A percentile compares a stretch with the other conserved stretches of the same genome.
These are phyloP conservation scores for Fraxinus pennsylvanica DNA, from an alignment of 257 asterid species.

Conservation along the genomic window DNA sequence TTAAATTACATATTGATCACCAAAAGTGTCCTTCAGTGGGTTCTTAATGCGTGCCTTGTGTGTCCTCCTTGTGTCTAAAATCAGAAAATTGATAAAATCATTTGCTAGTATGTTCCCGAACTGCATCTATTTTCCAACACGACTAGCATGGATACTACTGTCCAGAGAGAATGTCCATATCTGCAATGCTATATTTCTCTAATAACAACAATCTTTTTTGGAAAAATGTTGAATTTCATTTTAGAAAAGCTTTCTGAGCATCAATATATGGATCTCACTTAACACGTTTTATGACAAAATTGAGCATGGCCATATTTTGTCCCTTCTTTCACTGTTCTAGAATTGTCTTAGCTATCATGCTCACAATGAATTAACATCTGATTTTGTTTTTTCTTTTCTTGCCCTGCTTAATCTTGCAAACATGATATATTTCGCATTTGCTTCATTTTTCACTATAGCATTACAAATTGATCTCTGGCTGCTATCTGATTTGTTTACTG, in stretches of 20 bases:
- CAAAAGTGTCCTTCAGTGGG: neutral
- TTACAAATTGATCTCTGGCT: neutral
- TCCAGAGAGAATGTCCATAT: neutral
- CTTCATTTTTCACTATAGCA: neutral
- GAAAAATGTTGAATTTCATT: neutral
- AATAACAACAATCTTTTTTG: neutral
- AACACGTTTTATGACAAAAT: neutral
- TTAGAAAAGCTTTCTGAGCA: neutral
- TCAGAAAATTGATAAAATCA: neutral
- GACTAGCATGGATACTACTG: neutral
- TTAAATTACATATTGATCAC: neutral
- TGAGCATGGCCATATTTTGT: conserved; percentile 1
- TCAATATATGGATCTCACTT: neutral
- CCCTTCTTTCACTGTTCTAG: too few species aligned
- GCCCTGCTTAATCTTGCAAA: neutral
- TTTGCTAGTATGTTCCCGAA: neutral
- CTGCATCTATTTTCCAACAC: neutral
- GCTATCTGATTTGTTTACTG: conserved; percentile 2
- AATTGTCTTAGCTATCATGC: neutral
- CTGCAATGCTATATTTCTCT: neutral
- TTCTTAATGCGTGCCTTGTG: neutral
- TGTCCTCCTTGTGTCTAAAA: neutral
- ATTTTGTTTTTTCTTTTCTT: neutral
- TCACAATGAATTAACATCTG: neutral
- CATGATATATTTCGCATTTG: neutral